Conservation (phyloP, 331 rosid genomes). For the Prunus yedoensis region DNA sequence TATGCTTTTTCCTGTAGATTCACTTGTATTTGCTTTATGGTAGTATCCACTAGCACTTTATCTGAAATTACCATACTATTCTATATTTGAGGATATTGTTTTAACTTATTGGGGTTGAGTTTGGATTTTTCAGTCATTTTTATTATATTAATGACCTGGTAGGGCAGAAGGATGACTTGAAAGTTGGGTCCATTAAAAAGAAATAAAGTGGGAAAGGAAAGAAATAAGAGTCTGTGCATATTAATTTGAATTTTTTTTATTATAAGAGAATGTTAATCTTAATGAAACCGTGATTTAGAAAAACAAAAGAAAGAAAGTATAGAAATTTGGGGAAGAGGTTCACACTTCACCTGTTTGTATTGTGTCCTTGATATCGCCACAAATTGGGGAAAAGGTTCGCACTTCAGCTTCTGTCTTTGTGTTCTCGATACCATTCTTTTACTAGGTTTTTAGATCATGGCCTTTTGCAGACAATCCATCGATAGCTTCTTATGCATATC, state of each 20-base stretch:
- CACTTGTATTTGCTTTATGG: not conserved
- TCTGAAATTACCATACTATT: not conserved
- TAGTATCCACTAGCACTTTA: not conserved
- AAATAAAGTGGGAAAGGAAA: not conserved
- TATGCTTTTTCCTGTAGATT: too few relatives aligned
- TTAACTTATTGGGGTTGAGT: not conserved
- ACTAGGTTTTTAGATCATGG: not conserved
- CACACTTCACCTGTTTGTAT: not conserved
- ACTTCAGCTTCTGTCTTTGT: not conserved
- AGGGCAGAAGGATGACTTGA: not conserved
- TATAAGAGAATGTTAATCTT: too few relatives aligned
- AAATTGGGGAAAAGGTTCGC: not conserved
- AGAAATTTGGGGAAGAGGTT: too few relatives aligned
- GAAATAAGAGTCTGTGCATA: too few relatives aligned
- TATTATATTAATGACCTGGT: not conserved
- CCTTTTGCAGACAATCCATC: not conserved
- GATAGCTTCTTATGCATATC: not conserved
- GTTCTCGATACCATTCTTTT: not conserved
- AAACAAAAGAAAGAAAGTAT: too few relatives aligned
- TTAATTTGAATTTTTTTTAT: too few relatives aligned
- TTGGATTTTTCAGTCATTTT: not conserved
- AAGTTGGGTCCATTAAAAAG: not conserved
- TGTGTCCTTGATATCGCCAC: not conserved
- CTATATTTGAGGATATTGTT: not conserved
- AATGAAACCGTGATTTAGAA: too few relatives aligned